Percentiles rank a stretch among this genome's conserved stretches.
Conservation (phyloP, 345 rosid genomes). For the Populus nigra region DNA sequence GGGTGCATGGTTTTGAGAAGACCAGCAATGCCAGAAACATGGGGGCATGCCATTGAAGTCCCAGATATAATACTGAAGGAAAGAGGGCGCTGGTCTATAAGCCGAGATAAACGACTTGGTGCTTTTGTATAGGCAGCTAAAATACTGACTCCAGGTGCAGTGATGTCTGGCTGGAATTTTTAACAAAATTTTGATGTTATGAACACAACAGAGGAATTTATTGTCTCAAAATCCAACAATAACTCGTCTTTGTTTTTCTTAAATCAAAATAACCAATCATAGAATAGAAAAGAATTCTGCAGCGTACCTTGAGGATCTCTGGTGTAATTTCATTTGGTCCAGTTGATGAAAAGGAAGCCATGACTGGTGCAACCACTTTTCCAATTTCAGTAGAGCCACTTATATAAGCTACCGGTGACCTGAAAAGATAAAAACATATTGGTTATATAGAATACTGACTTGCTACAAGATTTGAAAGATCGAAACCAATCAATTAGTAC, state of each 20-base stretch:
- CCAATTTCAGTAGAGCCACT: slow-evolving; percentile 16
- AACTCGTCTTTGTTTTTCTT: no score
- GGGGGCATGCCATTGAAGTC: slow-evolving; percentile 59
- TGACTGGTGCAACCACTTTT: neutral
- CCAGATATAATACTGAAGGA: slow-evolving; percentile 72
- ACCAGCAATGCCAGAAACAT: slow-evolving; percentile 23
- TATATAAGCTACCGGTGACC: slow-evolving; percentile 21
- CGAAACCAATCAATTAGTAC: no score
- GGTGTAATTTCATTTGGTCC: slow-evolving; percentile 22
- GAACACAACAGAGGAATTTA: neutral
- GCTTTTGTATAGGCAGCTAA: slow-evolving; percentile 70
- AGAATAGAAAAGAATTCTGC: no score
- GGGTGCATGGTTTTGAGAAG: slow-evolving; percentile 19
- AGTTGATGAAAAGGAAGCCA: slow-evolving; percentile 12
- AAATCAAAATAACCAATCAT: no score
- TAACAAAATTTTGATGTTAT: no score
- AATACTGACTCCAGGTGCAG: slow-evolving; percentile 85
- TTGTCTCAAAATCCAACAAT: no score
- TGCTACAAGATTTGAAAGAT: no score
- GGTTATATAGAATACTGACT: no score
- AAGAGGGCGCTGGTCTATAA: slow-evolving; percentile 47
- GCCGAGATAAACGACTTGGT: slow-evolving; percentile 48
- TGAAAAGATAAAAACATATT: neutral
- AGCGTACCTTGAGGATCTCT: slow-evolving; percentile 2
- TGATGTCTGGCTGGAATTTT: slow-evolving; percentile 56